A percentile compares a stretch with the other conserved stretches of the same genome.
Conservation (phyloP, 805 yeast genomes). For the Huiozyma naganishii region DNA sequence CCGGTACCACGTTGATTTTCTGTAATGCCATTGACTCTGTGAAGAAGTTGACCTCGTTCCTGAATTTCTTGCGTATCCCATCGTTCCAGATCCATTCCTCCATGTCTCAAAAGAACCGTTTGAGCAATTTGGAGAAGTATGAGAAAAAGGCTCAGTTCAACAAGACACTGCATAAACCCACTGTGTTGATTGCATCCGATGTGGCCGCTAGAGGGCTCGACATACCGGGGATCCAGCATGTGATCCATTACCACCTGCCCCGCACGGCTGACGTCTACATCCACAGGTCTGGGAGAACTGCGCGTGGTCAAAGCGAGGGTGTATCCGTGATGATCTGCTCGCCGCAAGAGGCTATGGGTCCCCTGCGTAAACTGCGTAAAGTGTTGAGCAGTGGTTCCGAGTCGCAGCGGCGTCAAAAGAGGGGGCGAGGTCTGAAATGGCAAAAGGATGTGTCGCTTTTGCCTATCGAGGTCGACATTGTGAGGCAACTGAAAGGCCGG, state of each 20-base stretch:
- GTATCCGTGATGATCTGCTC: slow-evolving; percentile 90
- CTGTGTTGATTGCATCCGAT: slow-evolving; percentile 85
- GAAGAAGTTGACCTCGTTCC: slow-evolving; percentile 67
- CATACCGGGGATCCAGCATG: slow-evolving; percentile 83
- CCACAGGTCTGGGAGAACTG: slow-evolving; percentile 98
- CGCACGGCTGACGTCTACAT: slow-evolving; percentile 89
- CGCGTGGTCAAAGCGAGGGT: slow-evolving; percentile 87
- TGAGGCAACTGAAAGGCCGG: slow-evolving; percentile 61
- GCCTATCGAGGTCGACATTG: slow-evolving; percentile 66
- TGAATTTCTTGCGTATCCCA: slow-evolving; percentile 58
- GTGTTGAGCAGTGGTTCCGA: slow-evolving; percentile 31
- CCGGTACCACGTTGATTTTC: slow-evolving; percentile 83
- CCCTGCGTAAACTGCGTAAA: slow-evolving; percentile 63
- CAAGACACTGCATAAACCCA: slow-evolving; percentile 35
- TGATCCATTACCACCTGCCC: slow-evolving; percentile 91
- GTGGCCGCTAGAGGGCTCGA: slow-evolving; percentile 98
- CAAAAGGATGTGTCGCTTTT: slow-evolving; percentile 53
- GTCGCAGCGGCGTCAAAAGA: slow-evolving; percentile 14
- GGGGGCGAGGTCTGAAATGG: slow-evolving; percentile 23
- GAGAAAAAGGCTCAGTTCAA: slow-evolving; percentile 29
- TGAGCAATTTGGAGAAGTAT: slow-evolving; percentile 65
- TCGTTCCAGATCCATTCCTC: slow-evolving; percentile 78
- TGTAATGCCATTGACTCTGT: slow-evolving; percentile 95
- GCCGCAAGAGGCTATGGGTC: slow-evolving; percentile 88
- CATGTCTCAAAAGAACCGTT: slow-evolving; percentile 89